Percentiles rank a stretch among this genome's conserved stretches.
Conservation (phyloP, 495 filamentous ascomycete genomes). For the Hypoxylon rickii region DNA sequence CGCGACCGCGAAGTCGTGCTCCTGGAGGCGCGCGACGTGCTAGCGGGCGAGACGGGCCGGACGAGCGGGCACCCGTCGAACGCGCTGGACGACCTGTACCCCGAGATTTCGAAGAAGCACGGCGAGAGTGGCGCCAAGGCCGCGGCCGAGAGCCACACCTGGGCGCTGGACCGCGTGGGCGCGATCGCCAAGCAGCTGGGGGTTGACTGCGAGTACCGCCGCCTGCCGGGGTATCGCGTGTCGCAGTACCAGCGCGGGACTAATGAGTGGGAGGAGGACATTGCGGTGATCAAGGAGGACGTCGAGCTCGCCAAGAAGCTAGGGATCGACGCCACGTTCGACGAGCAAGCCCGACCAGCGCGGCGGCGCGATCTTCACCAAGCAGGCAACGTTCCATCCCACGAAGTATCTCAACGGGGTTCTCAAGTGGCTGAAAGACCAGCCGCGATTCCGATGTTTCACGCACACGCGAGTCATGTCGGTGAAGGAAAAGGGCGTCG, state of each 20-base stretch:
- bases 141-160: conserved; percentile 60
- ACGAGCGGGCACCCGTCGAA: conserved; percentile 61
- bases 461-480: conserved; percentile 53
- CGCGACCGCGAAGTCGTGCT: conserved; percentile 55
- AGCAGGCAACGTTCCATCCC: conserved; percentile 64
- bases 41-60: conserved; percentile 58
- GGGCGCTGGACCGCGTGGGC: conserved; percentile 55
- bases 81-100: conserved; percentile 57
- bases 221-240: conserved; percentile 52
- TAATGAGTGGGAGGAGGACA: conserved; percentile 47
- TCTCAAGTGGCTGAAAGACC: conserved; percentile 52
- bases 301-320: conserved; percentile 46
- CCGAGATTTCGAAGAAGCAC: conserved; percentile 56
- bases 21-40: conserved; percentile 58
- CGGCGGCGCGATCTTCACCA: conserved; percentile 48
- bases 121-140: conserved; percentile 51
- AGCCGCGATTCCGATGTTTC: conserved; percentile 59
- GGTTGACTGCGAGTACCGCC: conserved; percentile 62
- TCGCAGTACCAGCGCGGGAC: conserved; percentile 40
- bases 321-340: conserved; percentile 49
- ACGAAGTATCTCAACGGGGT: conserved; percentile 59
- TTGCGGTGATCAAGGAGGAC: conserved; percentile 44
- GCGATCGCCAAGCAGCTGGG: conserved; percentile 51
- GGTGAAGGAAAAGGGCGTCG: conserved; percentile 52
- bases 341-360: conserved; percentile 55